phyloP scores from a whole-genome alignment of 176 grass and related monocot species.

The Oryza glumipatula region DNA sequence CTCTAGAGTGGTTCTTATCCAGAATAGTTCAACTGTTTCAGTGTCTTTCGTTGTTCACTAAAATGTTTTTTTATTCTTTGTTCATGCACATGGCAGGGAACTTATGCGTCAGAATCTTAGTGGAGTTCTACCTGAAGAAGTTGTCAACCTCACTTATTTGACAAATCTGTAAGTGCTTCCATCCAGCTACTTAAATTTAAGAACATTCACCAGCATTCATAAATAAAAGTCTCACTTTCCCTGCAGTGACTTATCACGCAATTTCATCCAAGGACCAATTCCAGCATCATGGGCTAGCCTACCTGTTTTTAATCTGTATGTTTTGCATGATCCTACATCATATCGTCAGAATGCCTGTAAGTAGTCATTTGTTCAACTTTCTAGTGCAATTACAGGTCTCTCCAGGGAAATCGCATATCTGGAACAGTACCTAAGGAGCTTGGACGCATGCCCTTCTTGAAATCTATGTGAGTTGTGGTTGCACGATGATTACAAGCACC shows the following conservation, averaged over 20 bases:
- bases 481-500: neutral
- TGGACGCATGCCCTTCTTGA: slow-evolving; percentile 65
- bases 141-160: slow-evolving; percentile 73
- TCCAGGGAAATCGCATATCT: slow-evolving; percentile 78
- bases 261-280: slow-evolving; percentile 71
- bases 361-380: slow-evolving; percentile 37
- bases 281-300: slow-evolving; percentile 72
- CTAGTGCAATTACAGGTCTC: slow-evolving; percentile 64
- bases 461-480: slow-evolving; percentile 70
- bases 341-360: slow-evolving; percentile 16
- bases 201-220: neutral
- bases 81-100: slow-evolving; percentile 53
- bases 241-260: slow-evolving; percentile 78
- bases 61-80: slow-evolving; percentile 26
- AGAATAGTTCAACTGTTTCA: slow-evolving; percentile 23
- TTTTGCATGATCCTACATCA: neutral
- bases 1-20: slow-evolving; percentile 7
- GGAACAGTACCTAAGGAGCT: slow-evolving; percentile 73
- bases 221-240: slow-evolving; percentile 30
- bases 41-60: neutral
- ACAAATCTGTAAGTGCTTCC: slow-evolving; percentile 66
- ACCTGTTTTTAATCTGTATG: slow-evolving; percentile 71
- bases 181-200: slow-evolving; percentile 14
- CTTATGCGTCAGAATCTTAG: slow-evolving; percentile 68
- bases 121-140: slow-evolving; percentile 69